A percentile compares a stretch with the other conserved stretches of the same genome.
Evolutionary conservation across 1,284 basidiomycete species (phyloP).

Genomic region (Tremellales sp.): DNA sequence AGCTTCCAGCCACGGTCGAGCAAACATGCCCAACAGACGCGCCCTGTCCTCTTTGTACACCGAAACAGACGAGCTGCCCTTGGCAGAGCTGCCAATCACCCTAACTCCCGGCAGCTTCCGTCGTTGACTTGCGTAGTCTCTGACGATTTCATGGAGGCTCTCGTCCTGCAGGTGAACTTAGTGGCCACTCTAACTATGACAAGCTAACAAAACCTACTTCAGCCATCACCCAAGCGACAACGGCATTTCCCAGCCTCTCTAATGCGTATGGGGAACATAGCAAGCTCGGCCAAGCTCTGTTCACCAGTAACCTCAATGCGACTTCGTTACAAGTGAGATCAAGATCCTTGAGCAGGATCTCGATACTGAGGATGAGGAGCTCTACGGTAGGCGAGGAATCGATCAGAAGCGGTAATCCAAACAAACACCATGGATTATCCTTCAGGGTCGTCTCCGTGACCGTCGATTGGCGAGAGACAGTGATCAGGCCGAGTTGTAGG

Average conservation of each 20-base stretch:
- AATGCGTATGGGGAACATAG: conserved; percentile 64
- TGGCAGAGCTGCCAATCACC: conserved; percentile 54
- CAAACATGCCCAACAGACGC: conserved; percentile 59
- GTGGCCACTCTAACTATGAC: neutral
- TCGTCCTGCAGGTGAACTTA: conserved; percentile 49
- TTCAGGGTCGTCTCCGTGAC: neutral
- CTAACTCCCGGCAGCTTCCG: conserved; percentile 61
- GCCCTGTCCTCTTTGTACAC: conserved; percentile 58
- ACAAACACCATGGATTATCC: conserved; percentile 40
- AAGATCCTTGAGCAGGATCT: conserved; percentile 63
- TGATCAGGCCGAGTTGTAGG: conserved; percentile 56
- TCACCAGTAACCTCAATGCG: conserved; percentile 61
- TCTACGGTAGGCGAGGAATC: conserved; percentile 70
- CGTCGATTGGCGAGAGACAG: conserved; percentile 1
- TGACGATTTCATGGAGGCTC: conserved; percentile 32
- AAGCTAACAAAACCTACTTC: conserved; percentile 54
- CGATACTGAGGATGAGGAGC: conserved; percentile 64
- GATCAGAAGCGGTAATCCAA: conserved; percentile 64
- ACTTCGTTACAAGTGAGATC: conserved; percentile 69
- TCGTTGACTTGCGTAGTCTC: conserved; percentile 32
- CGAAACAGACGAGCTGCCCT: conserved; percentile 48
- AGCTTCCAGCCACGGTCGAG: conserved; percentile 60
- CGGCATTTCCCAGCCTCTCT: conserved; percentile 48
- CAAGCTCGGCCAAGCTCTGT: conserved; percentile 67
- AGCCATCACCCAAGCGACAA: conserved; percentile 52